Evolutionary conservation across 768 basidiomycete species (phyloP), one percentile per base, ranked within the genome.

Genomic region (Calvatia gigantea): DNA sequence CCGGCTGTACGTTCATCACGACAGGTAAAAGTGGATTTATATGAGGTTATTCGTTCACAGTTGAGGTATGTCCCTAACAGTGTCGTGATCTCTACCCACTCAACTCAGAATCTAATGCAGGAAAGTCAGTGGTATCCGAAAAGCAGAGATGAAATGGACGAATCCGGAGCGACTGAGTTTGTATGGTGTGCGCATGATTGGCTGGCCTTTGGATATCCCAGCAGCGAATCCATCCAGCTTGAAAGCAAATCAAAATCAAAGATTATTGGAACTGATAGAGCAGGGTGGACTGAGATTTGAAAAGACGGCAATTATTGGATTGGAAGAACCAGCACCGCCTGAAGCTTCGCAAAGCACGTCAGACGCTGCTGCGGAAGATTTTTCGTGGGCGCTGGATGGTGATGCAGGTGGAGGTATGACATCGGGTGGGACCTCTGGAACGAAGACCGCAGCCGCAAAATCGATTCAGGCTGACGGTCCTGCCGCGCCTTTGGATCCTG

Each of bases 81-180:
- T 48, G 6, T 44, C 47, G 42, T 42, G 47, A 35, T 60, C 28
- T 39, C 39, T 41, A 33, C 58, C n/a, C n/a, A n/a, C 28, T 31
- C 58, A 35, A 48, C 45, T 33, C 33, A 49, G 48, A 11, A 51
- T 42, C 21, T 23, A 17, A 29, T 23, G 11, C 56, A 86, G 86
- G 65, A 63, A 73, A 3, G 75, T 74, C 6, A 83, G 82, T 59
- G 84, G 85, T 6, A 67, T 82, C 17, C 82, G 81, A 9, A 82
- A 75, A 51, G 85, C 86, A 19, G 86, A 88, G 61, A 88, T 88
- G 86, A 87, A 83, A 65, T 88, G 86, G 86, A 82, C 83, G 7
- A 86, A 85, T 63, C 85, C 79, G 47, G 77, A 81, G 23, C 74
- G 80, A 41, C 65, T 88, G 48, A 71, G 75, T 59, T 61, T 70